Evolutionary conservation across 495 filamentous ascomycete species (phyloP), one percentile per base, ranked within the genome.

Genomic region (Neurospora sp.): DNA sequence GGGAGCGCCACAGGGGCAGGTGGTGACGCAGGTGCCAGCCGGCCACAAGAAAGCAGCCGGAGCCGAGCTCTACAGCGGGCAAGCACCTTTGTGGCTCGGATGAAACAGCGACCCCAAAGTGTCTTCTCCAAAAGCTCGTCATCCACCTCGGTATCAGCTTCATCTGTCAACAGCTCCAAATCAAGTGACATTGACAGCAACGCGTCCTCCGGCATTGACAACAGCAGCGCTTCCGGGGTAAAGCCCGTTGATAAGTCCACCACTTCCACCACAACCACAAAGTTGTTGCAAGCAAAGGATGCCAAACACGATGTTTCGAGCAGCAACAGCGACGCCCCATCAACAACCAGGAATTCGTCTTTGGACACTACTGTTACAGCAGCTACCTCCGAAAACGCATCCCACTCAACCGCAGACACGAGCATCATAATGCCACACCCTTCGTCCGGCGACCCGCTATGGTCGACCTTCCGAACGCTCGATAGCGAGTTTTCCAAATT

Each of bases 401-500:
- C 92, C 89, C 72, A 89, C 85, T 79, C 84, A 89, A 75, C 85
- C 76, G 40, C 79, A 69, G 71, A 81, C 77, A 74, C 77, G 27
- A 74, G 76, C 72, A 77, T 77, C 42, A 81, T 82, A 76, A 85
- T 74, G 77, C 85, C 73, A 79, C 85, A 73, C 79, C 86, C 73
- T 78, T 85, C 72, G 74, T 86, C 69, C 73, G 91, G 91, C 77
- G 96, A 99, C 80, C 93, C 95, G 73, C 85, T 98, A n/a, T 98
- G 94, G 94, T 89, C 86, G 16, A 86, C 90, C 39, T 99, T 97
- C 76, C 90, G 92, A 39, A 86, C 85, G 16, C 83, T 99, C 11
- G 96, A 99, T 75, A 87, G 86, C 37, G 96, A 98, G 75, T 96
- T 88, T 78, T 87, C 91, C 75, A 94, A 91, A 85, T 96, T 98